Base-by-base conservation (phyloP, 495 filamentous ascomycete genomes). In the Neurospora sp. region DNA sequence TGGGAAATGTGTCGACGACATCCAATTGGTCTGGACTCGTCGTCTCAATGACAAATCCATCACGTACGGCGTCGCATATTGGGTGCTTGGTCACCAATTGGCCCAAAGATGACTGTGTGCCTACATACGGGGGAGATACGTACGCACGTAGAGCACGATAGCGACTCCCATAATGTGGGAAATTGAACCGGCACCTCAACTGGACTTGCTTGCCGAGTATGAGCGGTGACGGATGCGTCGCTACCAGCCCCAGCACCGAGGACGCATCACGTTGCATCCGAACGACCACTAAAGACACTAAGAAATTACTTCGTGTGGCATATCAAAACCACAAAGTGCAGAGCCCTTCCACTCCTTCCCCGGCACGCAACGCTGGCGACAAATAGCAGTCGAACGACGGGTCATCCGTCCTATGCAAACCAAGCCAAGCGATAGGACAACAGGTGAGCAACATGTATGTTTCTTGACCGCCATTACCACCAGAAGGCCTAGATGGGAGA, bases 241-340 rank as follows among this genome's bases (percentile, higher is more conserved):
- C 71, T 71, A 69, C 54, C 54, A 66, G 54, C 54, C 42, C 70
- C 70, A 62, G 39, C 74, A 71, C 70, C 70, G 73, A 66, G 73
- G 69, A 75, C 62, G 71, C 71, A 78, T 74, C 40, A 74, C 71
- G 75, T 77, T 76, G 73, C 75, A 78, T 78, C 75, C 62, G 75
- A 72, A 69, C 54, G 54, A 66, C 54, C 54, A 66, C 28, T 34
- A 34, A 66, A 34, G 28, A 66, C 54, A 66, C 28, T 28, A 66
- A 66, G 13, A 66, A 66, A 66, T 36, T 66, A 66, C 54, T 74
- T 71, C 45, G 43, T 75, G 69, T 34, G 38, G 54, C 54, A 62
- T 42, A 39, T 69, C 19, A 31, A 71, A 75, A 42, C 69, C 28
- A 70, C 54, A 48, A 39, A 72, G 48, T 59, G 21, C 48, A 66